Evolutionary conservation across 108 stramenopile species (phyloP).

Genomic region (Nannochloropsis granulata): DNA sequence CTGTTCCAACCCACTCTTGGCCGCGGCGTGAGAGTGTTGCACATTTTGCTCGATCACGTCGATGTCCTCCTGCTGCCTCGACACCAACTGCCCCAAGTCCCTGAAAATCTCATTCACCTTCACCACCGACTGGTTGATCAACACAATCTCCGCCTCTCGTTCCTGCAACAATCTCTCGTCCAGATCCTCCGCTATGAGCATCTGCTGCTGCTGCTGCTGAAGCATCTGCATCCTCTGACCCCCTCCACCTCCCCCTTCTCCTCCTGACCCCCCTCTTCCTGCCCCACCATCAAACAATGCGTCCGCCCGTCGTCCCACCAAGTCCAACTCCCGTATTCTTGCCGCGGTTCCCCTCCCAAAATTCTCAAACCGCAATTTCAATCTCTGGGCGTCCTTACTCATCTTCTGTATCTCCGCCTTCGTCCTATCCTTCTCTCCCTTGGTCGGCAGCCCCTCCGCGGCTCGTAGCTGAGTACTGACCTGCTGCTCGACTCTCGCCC

Average conservation of each 20-base stretch:
- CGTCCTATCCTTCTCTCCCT: background rate
- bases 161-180: constrained; percentile 66
- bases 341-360: background rate
- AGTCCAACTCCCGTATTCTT: background rate
- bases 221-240: background rate
- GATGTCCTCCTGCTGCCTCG: constrained; percentile 61
- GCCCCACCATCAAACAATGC: background rate
- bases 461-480: background rate
- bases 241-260: background rate
- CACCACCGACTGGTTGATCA: constrained; percentile 68
- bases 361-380: background rate
- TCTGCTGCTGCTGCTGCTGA: background rate
- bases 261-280: background rate
- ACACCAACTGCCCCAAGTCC: constrained; percentile 62
- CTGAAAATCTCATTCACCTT: constrained; percentile 77
- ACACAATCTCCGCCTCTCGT: constrained; percentile 66
- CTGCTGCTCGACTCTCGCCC: background rate
- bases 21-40: constrained; percentile 55
- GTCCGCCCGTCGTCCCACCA: background rate
- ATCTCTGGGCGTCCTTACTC: background rate
- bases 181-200: background rate
- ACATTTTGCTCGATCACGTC: constrained; percentile 66
- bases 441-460: background rate
- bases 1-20: constrained; percentile 57
- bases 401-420: background rate